Evolutionary conservation across 768 basidiomycete species (phyloP).

Genomic region (Suillus brevipes): DNA sequence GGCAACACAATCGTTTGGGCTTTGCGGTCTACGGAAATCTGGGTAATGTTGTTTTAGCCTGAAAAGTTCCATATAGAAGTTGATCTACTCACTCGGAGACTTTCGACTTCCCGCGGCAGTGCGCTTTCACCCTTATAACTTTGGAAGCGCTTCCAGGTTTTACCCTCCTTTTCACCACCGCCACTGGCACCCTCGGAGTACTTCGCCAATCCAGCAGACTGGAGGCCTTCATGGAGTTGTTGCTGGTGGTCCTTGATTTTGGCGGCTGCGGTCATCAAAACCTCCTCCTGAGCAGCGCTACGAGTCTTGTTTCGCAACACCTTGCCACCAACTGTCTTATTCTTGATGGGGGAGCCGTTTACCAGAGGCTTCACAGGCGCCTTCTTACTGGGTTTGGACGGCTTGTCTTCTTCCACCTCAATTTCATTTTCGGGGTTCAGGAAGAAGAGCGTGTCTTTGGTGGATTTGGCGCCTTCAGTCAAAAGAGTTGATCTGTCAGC

Average conservation of each 20-base stretch:
- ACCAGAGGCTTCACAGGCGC: conserved; percentile 48
- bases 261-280: conserved; percentile 72
- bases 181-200: conserved; percentile 83
- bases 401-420: conserved; percentile 49
- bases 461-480: conserved; percentile 80
- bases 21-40: conserved; percentile 93
- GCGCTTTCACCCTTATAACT: conserved; percentile 95
- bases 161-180: conserved; percentile 78
- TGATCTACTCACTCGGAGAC: conserved; percentile 60
- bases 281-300: conserved; percentile 82
- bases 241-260: conserved; percentile 87
- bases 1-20: conserved; percentile 88
- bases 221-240: conserved; percentile 74
- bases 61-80: not conserved
- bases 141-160: conserved; percentile 93
- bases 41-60: not conserved
- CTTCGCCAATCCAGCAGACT: conserved; percentile 76
- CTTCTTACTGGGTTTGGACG: conserved; percentile 56
- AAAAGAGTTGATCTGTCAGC: conserved; percentile 64
- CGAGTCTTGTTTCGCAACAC: conserved; percentile 90
- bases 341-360: conserved; percentile 70
- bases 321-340: conserved; percentile 78
- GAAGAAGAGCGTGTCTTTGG: conserved; percentile 90
- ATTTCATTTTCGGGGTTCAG: conserved; percentile 61
- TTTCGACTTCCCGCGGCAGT: conserved; percentile 81